These are phyloP conservation scores for Phytophthora ramorum DNA, from an alignment of 352 stramenopile species.

Conservation along the genomic window DNA sequence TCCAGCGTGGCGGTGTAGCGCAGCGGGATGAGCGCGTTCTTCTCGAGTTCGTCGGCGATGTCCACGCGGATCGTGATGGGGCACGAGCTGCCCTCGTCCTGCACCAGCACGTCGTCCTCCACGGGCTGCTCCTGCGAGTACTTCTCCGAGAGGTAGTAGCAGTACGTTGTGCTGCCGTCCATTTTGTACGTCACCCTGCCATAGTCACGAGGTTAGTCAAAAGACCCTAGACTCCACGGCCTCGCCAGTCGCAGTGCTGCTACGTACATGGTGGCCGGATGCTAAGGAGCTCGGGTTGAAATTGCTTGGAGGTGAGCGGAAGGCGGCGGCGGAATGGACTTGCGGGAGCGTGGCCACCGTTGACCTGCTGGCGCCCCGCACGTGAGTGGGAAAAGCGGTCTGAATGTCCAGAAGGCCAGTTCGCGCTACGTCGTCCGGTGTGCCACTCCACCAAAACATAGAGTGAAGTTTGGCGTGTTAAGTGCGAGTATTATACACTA, in stretches of 20 bases:
- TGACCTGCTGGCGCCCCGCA: not conserved
- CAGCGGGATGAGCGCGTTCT: slow-evolving; percentile 59
- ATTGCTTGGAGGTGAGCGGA: not conserved
- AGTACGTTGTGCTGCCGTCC: slow-evolving; percentile 83
- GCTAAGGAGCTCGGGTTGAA: slow-evolving; percentile 1
- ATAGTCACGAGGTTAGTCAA: slow-evolving; percentile 3
- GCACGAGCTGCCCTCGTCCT: slow-evolving; percentile 50
- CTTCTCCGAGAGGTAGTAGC: slow-evolving; percentile 75
- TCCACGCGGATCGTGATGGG: slow-evolving; percentile 75
- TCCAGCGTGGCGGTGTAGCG: slow-evolving; percentile 74
- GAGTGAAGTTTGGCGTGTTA: slow-evolving; percentile 18
- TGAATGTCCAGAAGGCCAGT: slow-evolving; percentile 39
- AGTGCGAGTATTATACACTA: slow-evolving; percentile 29
- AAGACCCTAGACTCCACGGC: too few relatives aligned
- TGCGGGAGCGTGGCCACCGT: not conserved
- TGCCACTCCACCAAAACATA: slow-evolving; percentile 34
- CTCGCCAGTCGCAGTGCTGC: not conserved
- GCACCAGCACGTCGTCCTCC: slow-evolving; percentile 51
- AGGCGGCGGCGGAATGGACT: slow-evolving; percentile 18
- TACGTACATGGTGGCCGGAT: slow-evolving; percentile 36
- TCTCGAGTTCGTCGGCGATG: slow-evolving; percentile 52
- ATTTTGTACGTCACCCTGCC: slow-evolving; percentile 69
- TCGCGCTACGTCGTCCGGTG: slow-evolving; percentile 26
- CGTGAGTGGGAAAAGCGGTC: slow-evolving; percentile 6
- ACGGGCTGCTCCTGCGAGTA: slow-evolving; percentile 59